Conservation (phyloP, 345 rosid genomes). For the Kandelia obovata region DNA sequence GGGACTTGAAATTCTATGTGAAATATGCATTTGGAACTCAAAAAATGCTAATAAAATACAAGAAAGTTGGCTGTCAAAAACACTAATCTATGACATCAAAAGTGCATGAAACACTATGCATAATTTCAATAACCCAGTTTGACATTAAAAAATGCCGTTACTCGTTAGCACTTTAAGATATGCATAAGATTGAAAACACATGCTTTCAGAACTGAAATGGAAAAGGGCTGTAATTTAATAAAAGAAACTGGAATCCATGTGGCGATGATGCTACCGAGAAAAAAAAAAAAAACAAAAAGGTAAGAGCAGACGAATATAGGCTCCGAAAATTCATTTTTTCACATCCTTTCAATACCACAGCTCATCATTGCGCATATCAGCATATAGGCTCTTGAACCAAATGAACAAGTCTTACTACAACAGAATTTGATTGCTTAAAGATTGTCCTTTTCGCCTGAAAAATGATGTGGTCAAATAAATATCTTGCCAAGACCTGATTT, state of each 20-base stretch:
- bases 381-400: too few relatives aligned
- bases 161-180: too few relatives aligned
- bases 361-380: too few relatives aligned
- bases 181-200: not conserved
- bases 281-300: constrained; percentile 4
- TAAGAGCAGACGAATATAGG: not conserved
- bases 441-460: too few relatives aligned
- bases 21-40: not conserved
- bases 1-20: not conserved
- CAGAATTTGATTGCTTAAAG: too few relatives aligned
- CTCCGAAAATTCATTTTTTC: too few relatives aligned
- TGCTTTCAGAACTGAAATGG: not conserved
- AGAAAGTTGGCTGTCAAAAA: not conserved
- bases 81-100: not conserved
- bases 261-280: not conserved
- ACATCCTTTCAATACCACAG: too few relatives aligned
- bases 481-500: too few relatives aligned
- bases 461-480: too few relatives aligned
- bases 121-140: too few relatives aligned
- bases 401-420: too few relatives aligned
- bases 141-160: too few relatives aligned
- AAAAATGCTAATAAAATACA: not conserved
- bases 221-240: not conserved
- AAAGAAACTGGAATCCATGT: constrained; percentile 4
- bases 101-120: not conserved